Conservation (phyloP, 1,284 basidiomycete species). For the Heterobasidion occidentale region DNA sequence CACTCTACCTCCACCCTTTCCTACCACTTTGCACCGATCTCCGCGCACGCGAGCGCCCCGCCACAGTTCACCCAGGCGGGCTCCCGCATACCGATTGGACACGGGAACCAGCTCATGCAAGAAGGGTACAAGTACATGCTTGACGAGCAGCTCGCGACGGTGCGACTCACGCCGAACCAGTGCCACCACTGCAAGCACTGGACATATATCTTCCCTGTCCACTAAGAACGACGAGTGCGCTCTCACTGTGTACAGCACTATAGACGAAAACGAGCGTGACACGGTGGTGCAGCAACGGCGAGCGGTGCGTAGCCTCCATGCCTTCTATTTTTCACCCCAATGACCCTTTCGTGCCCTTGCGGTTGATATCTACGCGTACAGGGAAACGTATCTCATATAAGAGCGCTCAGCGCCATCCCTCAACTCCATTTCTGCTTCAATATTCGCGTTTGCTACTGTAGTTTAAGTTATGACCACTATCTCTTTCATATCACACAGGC, state of each 20-base stretch:
- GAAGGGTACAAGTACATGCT: conserved; percentile 99
- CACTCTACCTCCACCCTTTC: no score
- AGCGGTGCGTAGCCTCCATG: conserved; percentile 37
- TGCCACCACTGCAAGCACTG: conserved; percentile 82
- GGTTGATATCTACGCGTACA: neutral
- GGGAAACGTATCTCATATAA: conserved; percentile 5
- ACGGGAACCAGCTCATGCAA: conserved; percentile 93
- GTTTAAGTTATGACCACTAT: no score
- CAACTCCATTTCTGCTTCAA: neutral
- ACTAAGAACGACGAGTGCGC: conserved; percentile 53
- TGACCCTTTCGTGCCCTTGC: neutral
- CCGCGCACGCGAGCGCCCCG: neutral
- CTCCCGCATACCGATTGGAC: conserved; percentile 74
- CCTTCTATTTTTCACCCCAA: neutral
- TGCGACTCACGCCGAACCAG: conserved; percentile 98
- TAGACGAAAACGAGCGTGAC: conserved; percentile 81
- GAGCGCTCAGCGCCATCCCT: neutral
- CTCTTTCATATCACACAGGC: no score
- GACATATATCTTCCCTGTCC: conserved; percentile 69
- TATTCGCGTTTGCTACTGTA: no score
- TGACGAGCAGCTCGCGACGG: conserved; percentile 88
- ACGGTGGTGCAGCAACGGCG: conserved; percentile 50
- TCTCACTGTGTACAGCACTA: conserved; percentile 80
- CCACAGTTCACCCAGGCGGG: conserved; percentile 91
- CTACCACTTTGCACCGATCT: no score